These are phyloP conservation scores for Jaenimonas drosophilae DNA, from an alignment of 208 protist species.

Conservation along the genomic window DNA sequence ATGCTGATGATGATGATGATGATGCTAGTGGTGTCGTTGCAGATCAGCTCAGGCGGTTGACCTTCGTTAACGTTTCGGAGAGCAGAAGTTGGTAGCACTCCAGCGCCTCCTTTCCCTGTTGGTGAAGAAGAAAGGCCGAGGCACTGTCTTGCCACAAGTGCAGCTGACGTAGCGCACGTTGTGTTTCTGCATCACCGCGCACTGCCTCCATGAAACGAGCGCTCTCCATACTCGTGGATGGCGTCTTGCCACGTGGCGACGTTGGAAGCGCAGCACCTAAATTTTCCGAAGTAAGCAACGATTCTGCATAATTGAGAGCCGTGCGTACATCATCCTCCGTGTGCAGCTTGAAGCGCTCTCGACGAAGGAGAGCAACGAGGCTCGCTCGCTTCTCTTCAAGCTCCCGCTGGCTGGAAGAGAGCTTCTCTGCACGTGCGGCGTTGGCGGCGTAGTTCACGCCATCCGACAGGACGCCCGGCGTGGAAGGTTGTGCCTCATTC, in stretches of 20 bases:
- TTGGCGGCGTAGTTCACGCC: slow-evolving; percentile 16
- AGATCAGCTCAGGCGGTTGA: no score
- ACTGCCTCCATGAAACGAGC: slow-evolving; percentile 14
- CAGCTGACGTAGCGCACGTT: slow-evolving; percentile 32
- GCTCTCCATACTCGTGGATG: background rate
- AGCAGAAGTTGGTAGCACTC: slow-evolving; percentile 53
- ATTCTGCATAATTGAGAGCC: slow-evolving; percentile 29
- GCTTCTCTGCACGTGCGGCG: slow-evolving; percentile 13
- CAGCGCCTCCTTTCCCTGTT: slow-evolving; percentile 58
- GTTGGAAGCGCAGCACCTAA: background rate
- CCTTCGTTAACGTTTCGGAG: slow-evolving; percentile 47
- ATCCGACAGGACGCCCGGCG: slow-evolving; percentile 34
- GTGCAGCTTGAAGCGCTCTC: slow-evolving; percentile 49
- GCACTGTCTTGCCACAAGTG: slow-evolving; percentile 48
- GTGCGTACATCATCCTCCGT: slow-evolving; percentile 50
- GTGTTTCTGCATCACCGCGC: slow-evolving; percentile 21
- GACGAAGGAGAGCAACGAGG: slow-evolving; percentile 27
- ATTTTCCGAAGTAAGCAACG: background rate
- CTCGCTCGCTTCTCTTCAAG: slow-evolving; percentile 27
- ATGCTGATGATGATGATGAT: no score
- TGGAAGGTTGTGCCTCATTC: slow-evolving; percentile 3
- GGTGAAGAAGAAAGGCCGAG: slow-evolving; percentile 37
- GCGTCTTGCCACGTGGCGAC: background rate
- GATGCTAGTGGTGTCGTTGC: no score
- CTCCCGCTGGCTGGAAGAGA: slow-evolving; percentile 30